These are phyloP conservation scores for Kuraishia piskuri DNA, from an alignment of 805 yeast genomes.

Conservation along the genomic window DNA sequence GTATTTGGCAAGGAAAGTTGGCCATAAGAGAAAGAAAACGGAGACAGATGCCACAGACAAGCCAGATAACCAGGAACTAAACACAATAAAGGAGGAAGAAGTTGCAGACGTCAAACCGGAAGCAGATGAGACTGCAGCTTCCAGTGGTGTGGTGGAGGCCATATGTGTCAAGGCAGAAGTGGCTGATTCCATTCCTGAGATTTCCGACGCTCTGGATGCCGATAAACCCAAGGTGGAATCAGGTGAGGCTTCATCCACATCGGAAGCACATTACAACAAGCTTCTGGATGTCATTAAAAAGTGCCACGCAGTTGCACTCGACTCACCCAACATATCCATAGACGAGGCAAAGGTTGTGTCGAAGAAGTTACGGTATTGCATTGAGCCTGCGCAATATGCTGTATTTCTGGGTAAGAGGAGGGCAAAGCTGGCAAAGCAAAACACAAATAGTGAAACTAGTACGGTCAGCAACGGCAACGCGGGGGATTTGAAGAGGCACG, in stretches of 20 bases:
- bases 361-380: slow-evolving; percentile 52
- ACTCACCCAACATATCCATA: slow-evolving; percentile 35
- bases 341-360: slow-evolving; percentile 59
- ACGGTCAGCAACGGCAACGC: slow-evolving; percentile 4
- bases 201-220: not conserved
- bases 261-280: slow-evolving; percentile 29
- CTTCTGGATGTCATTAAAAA: slow-evolving; percentile 35
- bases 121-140: not conserved
- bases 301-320: slow-evolving; percentile 40
- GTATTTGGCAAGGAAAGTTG: slow-evolving; percentile 60
- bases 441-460: slow-evolving; percentile 6
- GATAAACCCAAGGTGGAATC: slow-evolving; percentile 3
- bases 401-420: slow-evolving; percentile 13
- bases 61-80: slow-evolving; percentile 2
- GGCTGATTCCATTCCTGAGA: slow-evolving; percentile 1
- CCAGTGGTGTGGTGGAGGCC: slow-evolving; percentile 5
- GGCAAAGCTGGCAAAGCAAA: slow-evolving; percentile 2
- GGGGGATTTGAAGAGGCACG: slow-evolving; percentile 1
- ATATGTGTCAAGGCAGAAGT: slow-evolving; percentile 7
- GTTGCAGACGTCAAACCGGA: slow-evolving; percentile 4
- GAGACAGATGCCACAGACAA: slow-evolving; percentile 7
- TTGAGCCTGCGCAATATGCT: slow-evolving; percentile 39
- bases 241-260: slow-evolving; percentile 3
- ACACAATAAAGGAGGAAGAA: slow-evolving; percentile 7
- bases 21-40: slow-evolving; percentile 16